Evolutionary conservation across 2,329 filamentous ascomycete species (phyloP).

Genomic region (Clonostachys sp.): DNA sequence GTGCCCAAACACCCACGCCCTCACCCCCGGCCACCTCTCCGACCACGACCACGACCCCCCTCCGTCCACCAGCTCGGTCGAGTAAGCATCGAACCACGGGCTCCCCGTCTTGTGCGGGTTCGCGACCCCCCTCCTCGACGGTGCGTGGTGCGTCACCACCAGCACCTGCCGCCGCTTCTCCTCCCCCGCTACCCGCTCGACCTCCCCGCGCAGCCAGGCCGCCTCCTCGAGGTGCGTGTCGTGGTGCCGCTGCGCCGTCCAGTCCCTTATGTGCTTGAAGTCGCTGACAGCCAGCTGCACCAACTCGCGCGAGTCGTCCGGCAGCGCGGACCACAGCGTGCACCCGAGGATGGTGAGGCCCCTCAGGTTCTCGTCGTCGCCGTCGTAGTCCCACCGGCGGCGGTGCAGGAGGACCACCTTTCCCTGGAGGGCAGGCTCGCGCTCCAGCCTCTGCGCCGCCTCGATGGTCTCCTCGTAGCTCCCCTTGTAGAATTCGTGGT

Average conservation of each 20-base stretch:
- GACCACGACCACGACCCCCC: not conserved
- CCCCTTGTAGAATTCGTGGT: slow-evolving; percentile 49
- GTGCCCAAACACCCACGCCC: slow-evolving; percentile 41
- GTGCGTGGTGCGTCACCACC: slow-evolving; percentile 54
- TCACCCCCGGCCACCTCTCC: slow-evolving; percentile 22
- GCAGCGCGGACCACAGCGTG: slow-evolving; percentile 51
- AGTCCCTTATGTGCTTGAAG: slow-evolving; percentile 46
- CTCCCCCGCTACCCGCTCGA: slow-evolving; percentile 28
- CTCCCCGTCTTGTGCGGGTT: slow-evolving; percentile 40
- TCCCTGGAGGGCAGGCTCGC: slow-evolving; percentile 27
- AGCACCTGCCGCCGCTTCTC: slow-evolving; percentile 27
- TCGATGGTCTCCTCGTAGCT: slow-evolving; percentile 28
- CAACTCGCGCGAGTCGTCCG: slow-evolving; percentile 23
- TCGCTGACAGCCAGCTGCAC: slow-evolving; percentile 44
- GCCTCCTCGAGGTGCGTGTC: slow-evolving; percentile 37
- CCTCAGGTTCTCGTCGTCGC: slow-evolving; percentile 23
- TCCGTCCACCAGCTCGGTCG: slow-evolving; percentile 34
- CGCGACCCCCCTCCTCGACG: slow-evolving; percentile 41
- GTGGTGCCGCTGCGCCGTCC: slow-evolving; percentile 47
- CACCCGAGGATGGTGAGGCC: slow-evolving; percentile 49
- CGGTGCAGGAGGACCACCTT: slow-evolving; percentile 39
- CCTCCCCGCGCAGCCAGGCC: slow-evolving; percentile 40
- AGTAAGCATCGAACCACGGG: slow-evolving; percentile 44
- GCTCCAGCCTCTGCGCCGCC: slow-evolving; percentile 25
- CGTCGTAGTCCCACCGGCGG: not conserved